Base-by-base conservation (phyloP, 805 yeast genomes). In the Aciculoconidium aculeatum region DNA sequence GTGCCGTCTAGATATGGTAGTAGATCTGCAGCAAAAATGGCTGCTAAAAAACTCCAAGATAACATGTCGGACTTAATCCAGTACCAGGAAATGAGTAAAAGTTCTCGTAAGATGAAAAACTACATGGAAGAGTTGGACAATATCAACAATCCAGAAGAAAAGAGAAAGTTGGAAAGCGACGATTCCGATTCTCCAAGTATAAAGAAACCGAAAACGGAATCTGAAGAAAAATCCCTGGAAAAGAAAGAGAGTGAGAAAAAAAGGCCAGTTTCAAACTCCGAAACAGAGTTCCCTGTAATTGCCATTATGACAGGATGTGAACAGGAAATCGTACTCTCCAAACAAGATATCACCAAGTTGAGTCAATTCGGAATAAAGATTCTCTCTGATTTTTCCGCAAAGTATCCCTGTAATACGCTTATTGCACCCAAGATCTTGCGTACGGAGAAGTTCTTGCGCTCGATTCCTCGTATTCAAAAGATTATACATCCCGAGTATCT, bases 381-480 rank as follows among this genome's bases (percentile, higher is more conserved):
- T 2, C 51, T 61, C 11, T 55, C 65, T 9, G 72, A 68, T 3
- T 62, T 62, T 6, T 54, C 61, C 11, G 37, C 70, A 5, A 65
- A 62, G 26, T 52, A 66, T 24, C 28, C 29, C 7, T 44, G 50
- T 30, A 72, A 75, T 43, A 54, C 73, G 0, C 55, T 82, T 7
- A 72, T 88, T 7, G 88, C 96, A 0, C 95, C 96, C 1, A 75
- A 75, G 36, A 66, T 81, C n/a, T 49, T 82, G 43, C 65, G 96
- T 40, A 90, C 97, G 0, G 95, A 82, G 34, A 92, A 90, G 55
- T 88, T 90, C 45, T 64, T 90, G 31, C 70, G 72, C 23, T 75
- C 87, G 12, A 56, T 87, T 28, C 73, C 86, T 30, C 63, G 63
- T 23, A 75, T 74, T 7, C 53, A 58, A n/a, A 55, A 61, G 31